A percentile compares a stretch with the other conserved stretches of the same genome.
Conservation (phyloP, 2,329 filamentous ascomycete genomes). For the Shiraia bambusicola region DNA sequence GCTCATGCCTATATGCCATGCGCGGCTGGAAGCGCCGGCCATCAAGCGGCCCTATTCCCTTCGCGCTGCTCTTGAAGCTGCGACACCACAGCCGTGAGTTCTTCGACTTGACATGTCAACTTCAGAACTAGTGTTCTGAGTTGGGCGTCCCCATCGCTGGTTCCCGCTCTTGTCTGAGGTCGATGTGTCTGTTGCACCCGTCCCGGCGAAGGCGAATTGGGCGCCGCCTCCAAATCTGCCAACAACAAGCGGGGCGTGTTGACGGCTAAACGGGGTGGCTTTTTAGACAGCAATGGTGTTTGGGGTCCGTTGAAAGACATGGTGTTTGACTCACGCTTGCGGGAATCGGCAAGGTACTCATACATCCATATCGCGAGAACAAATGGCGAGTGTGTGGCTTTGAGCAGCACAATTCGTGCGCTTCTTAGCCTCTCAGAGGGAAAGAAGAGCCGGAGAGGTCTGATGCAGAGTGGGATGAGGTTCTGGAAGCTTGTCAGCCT, state of each 20-base stretch:
- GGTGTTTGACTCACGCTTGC: conserved; percentile 18
- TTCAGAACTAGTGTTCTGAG: conserved; percentile 42
- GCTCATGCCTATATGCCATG: conserved; percentile 13
- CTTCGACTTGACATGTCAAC: conserved; percentile 43
- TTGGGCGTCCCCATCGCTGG: conserved; percentile 33
- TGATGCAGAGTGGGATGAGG: conserved; percentile 70
- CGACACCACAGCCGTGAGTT: conserved; percentile 44
- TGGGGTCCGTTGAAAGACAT: conserved; percentile 39
- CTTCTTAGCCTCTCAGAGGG: conserved; percentile 65
- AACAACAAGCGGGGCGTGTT: conserved; percentile 36
- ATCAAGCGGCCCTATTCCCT: conserved; percentile 35
- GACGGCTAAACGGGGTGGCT: conserved; percentile 31
- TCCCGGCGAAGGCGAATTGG: conserved; percentile 16
- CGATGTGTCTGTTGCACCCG: conserved; percentile 19
- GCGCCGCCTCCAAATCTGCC: conserved; percentile 27
- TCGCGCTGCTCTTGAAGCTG: conserved; percentile 41
- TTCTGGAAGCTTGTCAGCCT: conserved; percentile 56
- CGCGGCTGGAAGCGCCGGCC: conserved; percentile 41
- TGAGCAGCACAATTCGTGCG: conserved; percentile 60
- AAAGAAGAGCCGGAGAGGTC: conserved; percentile 70
- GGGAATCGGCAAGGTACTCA: conserved; percentile 50
- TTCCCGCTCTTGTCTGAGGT: conserved; percentile 25
- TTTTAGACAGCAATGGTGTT: conserved; percentile 26
- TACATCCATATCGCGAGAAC: conserved; percentile 70
- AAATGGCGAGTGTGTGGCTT: conserved; percentile 65